These are phyloP conservation scores for Paulownia fortunei DNA, from an alignment of 257 asterid genomes.

Conservation along the genomic window DNA sequence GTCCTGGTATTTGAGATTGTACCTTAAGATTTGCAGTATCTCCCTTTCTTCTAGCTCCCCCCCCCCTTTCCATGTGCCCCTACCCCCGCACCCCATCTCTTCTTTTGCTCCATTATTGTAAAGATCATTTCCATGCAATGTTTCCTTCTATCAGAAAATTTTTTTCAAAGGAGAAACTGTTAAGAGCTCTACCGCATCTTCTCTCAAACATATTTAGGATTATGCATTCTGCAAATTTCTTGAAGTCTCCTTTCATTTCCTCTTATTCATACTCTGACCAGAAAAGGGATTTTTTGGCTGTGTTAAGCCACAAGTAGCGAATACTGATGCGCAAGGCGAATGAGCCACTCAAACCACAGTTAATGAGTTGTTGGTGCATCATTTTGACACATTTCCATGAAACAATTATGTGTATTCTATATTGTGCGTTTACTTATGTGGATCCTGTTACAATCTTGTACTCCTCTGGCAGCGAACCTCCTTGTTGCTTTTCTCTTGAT, in stretches of 20 bases:
- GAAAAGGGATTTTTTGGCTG: background rate
- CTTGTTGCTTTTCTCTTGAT: conserved; percentile 22
- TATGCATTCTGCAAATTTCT: conserved; percentile 4
- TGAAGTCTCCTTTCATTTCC: background rate
- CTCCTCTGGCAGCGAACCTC: conserved; percentile 8
- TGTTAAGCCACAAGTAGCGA: conserved; percentile 15
- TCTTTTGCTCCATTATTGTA: background rate
- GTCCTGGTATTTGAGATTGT: conserved; percentile 24
- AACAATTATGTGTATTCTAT: background rate
- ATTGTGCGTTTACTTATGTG: conserved; percentile 19
- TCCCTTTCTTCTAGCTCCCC: conserved; percentile 2
- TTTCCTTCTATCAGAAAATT: background rate
- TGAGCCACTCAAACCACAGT: no score
- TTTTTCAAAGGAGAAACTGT: background rate
- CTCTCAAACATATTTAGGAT: conserved; percentile 1
- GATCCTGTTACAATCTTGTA: conserved; percentile 22
- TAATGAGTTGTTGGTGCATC: no score
- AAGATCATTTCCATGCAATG: background rate
- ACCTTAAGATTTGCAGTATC: conserved; percentile 10
- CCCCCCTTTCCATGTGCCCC: background rate
- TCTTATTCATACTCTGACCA: conserved; percentile 7
- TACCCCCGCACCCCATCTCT: no score
- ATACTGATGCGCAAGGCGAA: conserved; percentile 25
- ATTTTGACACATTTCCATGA: no score
- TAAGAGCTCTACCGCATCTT: conserved; percentile 13